Evolutionary conservation across 1,139 yeast genomes (phyloP), one percentile per base, ranked within the genome.

Genomic region (Scheffersomyces quercinus): DNA sequence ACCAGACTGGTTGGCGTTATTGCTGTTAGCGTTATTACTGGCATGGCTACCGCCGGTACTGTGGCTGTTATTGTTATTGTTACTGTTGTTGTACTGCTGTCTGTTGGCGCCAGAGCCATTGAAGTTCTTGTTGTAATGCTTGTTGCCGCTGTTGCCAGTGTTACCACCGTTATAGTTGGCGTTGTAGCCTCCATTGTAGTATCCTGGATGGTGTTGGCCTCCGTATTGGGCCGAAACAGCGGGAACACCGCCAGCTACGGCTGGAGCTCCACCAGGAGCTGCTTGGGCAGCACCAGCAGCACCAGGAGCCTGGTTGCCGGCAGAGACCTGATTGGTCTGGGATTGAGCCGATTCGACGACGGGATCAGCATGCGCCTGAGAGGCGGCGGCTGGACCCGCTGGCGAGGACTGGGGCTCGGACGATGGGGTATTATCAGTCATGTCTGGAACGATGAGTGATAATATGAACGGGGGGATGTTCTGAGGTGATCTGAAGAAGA

Each of bases 341-440:
- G 38, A 28, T 47, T 29, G 29, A 36, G 39, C 31, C 16, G 30
- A 29, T 13, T 29, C 47, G 29, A 45, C 39, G 15, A 31, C 36
- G 33, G 45, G 32, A 35, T 48, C 44, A 26, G 45, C 47, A 20
- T 40, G 48, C 16, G 37, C 47, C 20, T 40, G 48, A 15, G 37
- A 37, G 48, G 43, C 45, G 39, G 39, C 44, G 20, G 44, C 41
- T 11, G 40, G 36, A 39, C 46, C 37, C n/a, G 33, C 50, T 29
- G 49, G 15, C 26, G 35, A 15, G 24, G 35, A 31, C 35, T 15
- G 20, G 35, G 44, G 38, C 32, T 40, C 44, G 37, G 39, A 33
- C 9, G 36, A 38, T 16, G 47, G 42, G 16, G 47, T 30, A 36
- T 40, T 48, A 37, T 49, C 54, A 42, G 50, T 39, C 47, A 43